A percentile compares a stretch with the other conserved stretches of the same genome.
Conservation (phyloP, 2,329 filamentous ascomycete genomes). For the Simplicillium sp. region DNA sequence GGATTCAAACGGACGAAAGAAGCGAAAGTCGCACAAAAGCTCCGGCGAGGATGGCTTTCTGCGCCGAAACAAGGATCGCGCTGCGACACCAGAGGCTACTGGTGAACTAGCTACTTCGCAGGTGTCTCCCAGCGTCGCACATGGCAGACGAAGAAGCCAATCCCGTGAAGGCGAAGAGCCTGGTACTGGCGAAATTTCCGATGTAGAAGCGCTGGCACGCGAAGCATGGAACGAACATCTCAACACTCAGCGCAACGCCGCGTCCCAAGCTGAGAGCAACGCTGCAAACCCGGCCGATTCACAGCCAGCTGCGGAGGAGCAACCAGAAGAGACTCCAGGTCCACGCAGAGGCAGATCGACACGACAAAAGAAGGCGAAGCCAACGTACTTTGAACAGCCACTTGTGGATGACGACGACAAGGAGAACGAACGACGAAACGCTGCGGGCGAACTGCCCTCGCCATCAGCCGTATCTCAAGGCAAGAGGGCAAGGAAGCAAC, state of each 20-base stretch:
- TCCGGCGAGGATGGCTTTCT: conserved; percentile 12
- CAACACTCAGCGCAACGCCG: conserved; percentile 14
- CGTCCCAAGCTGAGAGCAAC: conserved; percentile 3
- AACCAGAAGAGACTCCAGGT: conserved; percentile 4
- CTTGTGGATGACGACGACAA: conserved; percentile 11
- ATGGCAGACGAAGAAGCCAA: conserved; percentile 14
- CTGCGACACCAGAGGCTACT: conserved; percentile 8
- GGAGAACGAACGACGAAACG: conserved; percentile 11
- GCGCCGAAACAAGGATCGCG: conserved; percentile 6
- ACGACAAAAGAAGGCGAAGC: conserved; percentile 37
- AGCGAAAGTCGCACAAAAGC: conserved; percentile 16
- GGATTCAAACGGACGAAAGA: conserved; percentile 23
- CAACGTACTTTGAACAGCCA: conserved; percentile 31
- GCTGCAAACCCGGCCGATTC: too few relatives aligned
- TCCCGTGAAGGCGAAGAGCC: conserved; percentile 10
- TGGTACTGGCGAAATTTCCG: conserved; percentile 8
- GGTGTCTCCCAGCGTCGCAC: conserved; percentile 17
- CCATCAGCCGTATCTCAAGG: conserved; percentile 16
- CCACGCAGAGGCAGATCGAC: conserved; percentile 15
- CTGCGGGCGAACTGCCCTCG: conserved; percentile 17
- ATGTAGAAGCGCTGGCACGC: conserved; percentile 20
- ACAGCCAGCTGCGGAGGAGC: conserved; percentile 4
- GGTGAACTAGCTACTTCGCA: conserved; percentile 10
- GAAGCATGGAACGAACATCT: conserved; percentile 24
- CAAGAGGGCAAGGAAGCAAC: conserved; percentile 1